A percentile compares a stretch with the other conserved stretches of the same genome.
Conservation (phyloP, 192 early-diverging fungal species). For the Podila horticola region DNA sequence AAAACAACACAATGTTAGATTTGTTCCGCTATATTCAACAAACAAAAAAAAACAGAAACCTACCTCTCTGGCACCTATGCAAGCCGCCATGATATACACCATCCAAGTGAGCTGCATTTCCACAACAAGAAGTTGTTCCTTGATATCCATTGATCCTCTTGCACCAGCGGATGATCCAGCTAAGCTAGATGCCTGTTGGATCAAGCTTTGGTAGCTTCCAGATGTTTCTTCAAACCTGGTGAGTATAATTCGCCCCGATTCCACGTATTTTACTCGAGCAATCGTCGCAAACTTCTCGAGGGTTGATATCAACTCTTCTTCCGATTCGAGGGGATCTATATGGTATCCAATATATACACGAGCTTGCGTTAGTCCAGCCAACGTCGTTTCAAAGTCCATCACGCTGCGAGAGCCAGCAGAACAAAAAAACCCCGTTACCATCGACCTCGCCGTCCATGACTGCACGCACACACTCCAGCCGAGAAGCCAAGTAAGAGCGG, state of each 20-base stretch:
- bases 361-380: not conserved
- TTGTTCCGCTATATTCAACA: not conserved
- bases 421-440: conserved; percentile 38
- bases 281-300: conserved; percentile 77
- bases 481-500: conserved; percentile 56
- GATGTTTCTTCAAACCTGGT: conserved; percentile 15
- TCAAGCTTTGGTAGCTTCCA: conserved; percentile 24
- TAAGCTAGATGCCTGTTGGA: conserved; percentile 19
- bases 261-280: conserved; percentile 74
- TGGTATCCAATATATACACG: not conserved
- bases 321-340: conserved; percentile 71
- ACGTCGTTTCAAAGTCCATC: not conserved
- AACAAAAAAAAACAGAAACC: not conserved
- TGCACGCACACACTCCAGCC: conserved; percentile 60
- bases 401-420: not conserved
- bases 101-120: conserved; percentile 77
- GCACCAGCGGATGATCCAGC: conserved; percentile 8
- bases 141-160: conserved; percentile 23
- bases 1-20: not conserved
- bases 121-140: conserved; percentile 37
- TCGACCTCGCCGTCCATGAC: conserved; percentile 64
- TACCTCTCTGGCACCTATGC: conserved; percentile 73
- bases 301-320: conserved; percentile 71
- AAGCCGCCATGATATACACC: conserved; percentile 77
- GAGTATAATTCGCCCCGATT: conserved; percentile 50